Evolutionary conservation across 768 basidiomycete species (phyloP), one percentile per base, ranked within the genome.

Genomic region (Rhizopogon vesiculosus): DNA sequence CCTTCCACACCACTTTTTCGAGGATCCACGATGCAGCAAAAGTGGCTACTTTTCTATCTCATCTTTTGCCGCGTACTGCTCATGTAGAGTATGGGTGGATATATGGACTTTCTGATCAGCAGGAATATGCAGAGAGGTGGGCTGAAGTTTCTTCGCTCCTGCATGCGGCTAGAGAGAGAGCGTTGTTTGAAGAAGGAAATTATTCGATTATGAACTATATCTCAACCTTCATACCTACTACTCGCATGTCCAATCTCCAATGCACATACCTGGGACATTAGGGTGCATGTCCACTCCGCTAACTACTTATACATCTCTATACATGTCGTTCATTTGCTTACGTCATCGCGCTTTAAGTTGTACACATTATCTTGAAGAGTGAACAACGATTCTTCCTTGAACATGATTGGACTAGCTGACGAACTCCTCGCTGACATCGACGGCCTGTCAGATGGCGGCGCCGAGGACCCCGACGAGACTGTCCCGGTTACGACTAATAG

Each of bases 341-440:
- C 35, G 48, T 49, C 33, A 49, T 49, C 9, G 4, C 8, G 5
- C 48, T 4, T 38, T 10, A 3, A 19, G 18, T 48, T 31, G 6
- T 44, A 7, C 8, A 28, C 12, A 6, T 43, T 13, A 5, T 28
- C 25, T 13, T 48, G 46, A 22, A 46, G 7, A 48, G 13, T 38
- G 35, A 44, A 49, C 22, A 50, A 25, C 35, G 5, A 35, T 38
- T 16, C 33, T 49, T 15, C 15, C 25, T 25, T 25, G 25, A 25
- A 9, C 53, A 92, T 92, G 89, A 85, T 85, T 65, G 83, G 83
- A 50, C 83, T 98, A 29, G 96, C 93, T 19, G 89, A 98, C 73
- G 93, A 96, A 67, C 86, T 98, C 16, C 76, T 97, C 15, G 93
- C 92, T 31, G 95, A 97, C 72, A 85, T 97, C 13, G 92, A 95